Evolutionary conservation across 805 yeast species (phyloP).

Genomic region (Pichia exigua): DNA sequence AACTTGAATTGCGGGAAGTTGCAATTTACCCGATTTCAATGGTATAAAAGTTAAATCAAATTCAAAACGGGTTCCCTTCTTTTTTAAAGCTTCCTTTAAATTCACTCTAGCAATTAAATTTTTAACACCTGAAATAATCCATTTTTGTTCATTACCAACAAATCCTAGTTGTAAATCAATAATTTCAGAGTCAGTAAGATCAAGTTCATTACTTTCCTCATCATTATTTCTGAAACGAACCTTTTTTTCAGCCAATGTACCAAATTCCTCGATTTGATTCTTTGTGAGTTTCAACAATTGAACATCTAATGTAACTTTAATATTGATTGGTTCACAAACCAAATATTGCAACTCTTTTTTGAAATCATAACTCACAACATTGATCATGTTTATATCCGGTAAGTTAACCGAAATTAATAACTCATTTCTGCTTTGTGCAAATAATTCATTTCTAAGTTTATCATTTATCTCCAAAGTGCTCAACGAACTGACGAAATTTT

Average conservation of each 20-base stretch:
- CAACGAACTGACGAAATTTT: slow-evolving; percentile 9
- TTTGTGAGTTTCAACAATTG: slow-evolving; percentile 13
- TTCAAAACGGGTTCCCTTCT: slow-evolving; percentile 11
- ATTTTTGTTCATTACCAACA: slow-evolving; percentile 42
- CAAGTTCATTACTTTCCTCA: slow-evolving; percentile 1
- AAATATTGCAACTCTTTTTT: slow-evolving; percentile 36
- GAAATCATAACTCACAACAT: slow-evolving; percentile 42
- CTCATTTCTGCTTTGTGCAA: slow-evolving; percentile 8
- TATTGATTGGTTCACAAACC: slow-evolving; percentile 58
- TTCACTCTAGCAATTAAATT: slow-evolving; percentile 34
- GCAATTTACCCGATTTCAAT: slow-evolving; percentile 62
- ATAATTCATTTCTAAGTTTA: not conserved
- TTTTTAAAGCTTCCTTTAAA: slow-evolving; percentile 9
- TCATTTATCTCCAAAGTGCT: not conserved
- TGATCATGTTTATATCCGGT: slow-evolving; percentile 54
- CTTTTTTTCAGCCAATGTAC: slow-evolving; percentile 18
- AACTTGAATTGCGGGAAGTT: slow-evolving; percentile 56
- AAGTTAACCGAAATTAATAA: slow-evolving; percentile 48
- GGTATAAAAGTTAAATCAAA: slow-evolving; percentile 56
- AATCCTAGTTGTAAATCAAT: slow-evolving; percentile 20
- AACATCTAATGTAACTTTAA: slow-evolving; percentile 32
- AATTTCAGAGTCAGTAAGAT: slow-evolving; percentile 8
- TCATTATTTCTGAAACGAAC: slow-evolving; percentile 19
- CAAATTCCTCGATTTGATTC: slow-evolving; percentile 4
- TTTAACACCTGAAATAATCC: slow-evolving; percentile 75